Conservation (phyloP, 208 protist species). For the Trypanosoma platydactyli region DNA sequence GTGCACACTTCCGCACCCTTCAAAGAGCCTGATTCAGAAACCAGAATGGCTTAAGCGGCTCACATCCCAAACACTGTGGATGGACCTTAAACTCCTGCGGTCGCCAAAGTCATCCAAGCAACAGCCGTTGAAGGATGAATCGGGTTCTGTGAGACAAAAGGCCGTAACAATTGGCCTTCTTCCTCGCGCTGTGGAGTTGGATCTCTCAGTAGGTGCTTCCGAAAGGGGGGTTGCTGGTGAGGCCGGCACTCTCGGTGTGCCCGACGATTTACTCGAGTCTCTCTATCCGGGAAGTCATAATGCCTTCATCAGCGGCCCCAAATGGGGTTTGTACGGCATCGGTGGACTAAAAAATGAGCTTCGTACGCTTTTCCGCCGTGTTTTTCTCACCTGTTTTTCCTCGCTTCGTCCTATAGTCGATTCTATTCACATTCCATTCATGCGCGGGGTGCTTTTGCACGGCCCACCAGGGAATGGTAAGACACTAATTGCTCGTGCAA, state of each 20-base stretch:
- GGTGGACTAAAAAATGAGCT: conserved; percentile 96
- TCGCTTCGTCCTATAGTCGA: conserved; percentile 60
- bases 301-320: conserved; percentile 24
- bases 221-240: background rate
- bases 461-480: conserved; percentile 99
- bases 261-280: conserved; percentile 46
- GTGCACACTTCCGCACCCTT: conserved; percentile 52
- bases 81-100: conserved; percentile 32
- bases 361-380: conserved; percentile 96
- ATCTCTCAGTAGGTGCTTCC: conserved; percentile 21
- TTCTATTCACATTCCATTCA: conserved; percentile 94
- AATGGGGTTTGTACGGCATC: conserved; percentile 88
- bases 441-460: conserved; percentile 98
- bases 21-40: background rate
- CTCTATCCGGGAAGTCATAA: conserved; percentile 36
- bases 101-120: background rate
- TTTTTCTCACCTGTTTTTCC: conserved; percentile 97
- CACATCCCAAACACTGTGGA: conserved; percentile 23
- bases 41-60: conserved; percentile 26
- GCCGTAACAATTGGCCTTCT: conserved; percentile 31
- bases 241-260: conserved; percentile 2
- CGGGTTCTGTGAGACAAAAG: conserved; percentile 5
- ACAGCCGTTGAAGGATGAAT: background rate
- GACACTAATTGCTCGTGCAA: conserved; percentile 99
- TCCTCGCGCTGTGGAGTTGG: conserved; percentile 52